phyloP scores from a whole-genome alignment of 805 yeast species.

The Saccharomyces kudriavzevii region DNA sequence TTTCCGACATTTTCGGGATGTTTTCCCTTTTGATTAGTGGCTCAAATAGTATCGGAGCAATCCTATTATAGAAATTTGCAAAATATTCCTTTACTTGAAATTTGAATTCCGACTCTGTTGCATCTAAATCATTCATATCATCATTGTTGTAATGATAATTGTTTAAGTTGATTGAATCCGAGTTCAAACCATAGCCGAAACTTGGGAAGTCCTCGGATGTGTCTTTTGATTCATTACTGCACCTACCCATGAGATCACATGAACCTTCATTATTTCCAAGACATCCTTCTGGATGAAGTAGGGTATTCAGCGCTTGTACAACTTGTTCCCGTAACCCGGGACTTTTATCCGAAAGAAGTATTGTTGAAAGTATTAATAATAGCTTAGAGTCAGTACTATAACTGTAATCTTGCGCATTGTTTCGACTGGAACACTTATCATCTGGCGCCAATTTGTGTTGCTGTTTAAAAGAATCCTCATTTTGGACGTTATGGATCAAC shows the following conservation, averaged over 20 bases:
- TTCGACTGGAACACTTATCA: conserved; percentile 4
- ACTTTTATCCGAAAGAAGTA: conserved; percentile 54
- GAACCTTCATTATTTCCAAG: conserved; percentile 14
- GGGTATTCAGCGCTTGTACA: conserved; percentile 68
- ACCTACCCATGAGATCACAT: not conserved
- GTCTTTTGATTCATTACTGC: not conserved
- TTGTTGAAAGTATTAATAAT: conserved; percentile 45
- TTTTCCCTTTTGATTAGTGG: conserved; percentile 33
- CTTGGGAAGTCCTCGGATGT: not conserved
- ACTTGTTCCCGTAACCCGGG: conserved; percentile 76
- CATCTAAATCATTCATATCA: conserved; percentile 16
- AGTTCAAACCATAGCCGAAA: conserved; percentile 3
- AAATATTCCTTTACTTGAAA: conserved; percentile 31
- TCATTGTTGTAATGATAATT: conserved; percentile 6
- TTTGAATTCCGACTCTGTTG: conserved; percentile 6
- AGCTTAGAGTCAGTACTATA: conserved; percentile 47
- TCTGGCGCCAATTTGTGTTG: not conserved
- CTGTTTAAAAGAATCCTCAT: conserved; percentile 8
- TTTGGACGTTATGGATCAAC: conserved; percentile 37
- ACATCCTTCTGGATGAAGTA: conserved; percentile 51
- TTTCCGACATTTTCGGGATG: conserved; percentile 2
- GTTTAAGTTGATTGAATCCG: conserved; percentile 3
- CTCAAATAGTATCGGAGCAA: conserved; percentile 50
- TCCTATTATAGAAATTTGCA: conserved; percentile 50
- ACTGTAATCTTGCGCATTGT: not conserved